Conservation (phyloP, 2,329 filamentous ascomycete genomes). For the Colletotrichum lupini region DNA sequence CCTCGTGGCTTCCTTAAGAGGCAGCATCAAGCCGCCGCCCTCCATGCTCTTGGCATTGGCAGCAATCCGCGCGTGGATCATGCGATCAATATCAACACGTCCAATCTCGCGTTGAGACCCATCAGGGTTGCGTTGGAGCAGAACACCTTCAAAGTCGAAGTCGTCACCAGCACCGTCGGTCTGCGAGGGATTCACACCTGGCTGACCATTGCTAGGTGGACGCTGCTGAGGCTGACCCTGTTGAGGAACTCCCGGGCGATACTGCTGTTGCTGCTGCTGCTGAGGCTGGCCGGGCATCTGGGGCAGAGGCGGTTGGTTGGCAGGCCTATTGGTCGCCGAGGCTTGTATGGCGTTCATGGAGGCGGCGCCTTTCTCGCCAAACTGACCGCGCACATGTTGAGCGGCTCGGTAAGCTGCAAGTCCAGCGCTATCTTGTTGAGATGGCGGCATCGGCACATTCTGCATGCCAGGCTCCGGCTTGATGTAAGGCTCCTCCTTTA, state of each 20-base stretch:
- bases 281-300: slow-evolving; percentile 40
- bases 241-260: slow-evolving; percentile 11
- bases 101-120: slow-evolving; percentile 67
- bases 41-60: slow-evolving; percentile 76
- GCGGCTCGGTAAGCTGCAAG: slow-evolving; percentile 66
- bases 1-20: slow-evolving; percentile 68
- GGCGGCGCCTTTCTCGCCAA: slow-evolving; percentile 71
- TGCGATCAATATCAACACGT: slow-evolving; percentile 72
- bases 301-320: slow-evolving; percentile 45
- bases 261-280: slow-evolving; percentile 37
- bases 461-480: slow-evolving; percentile 59
- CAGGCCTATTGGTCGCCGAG: slow-evolving; percentile 43
- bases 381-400: slow-evolving; percentile 67
- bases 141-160: slow-evolving; percentile 66
- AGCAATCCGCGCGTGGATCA: slow-evolving; percentile 76
- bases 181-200: slow-evolving; percentile 54
- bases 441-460: slow-evolving; percentile 30
- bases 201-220: slow-evolving; percentile 37
- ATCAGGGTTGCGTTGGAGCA: slow-evolving; percentile 66
- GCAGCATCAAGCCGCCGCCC: slow-evolving; percentile 80
- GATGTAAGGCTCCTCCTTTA: slow-evolving; percentile 58
- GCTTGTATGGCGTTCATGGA: slow-evolving; percentile 73
- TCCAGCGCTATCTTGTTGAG: slow-evolving; percentile 42
- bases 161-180: slow-evolving; percentile 79
- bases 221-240: slow-evolving; percentile 46